Evolutionary conservation across 2,329 filamentous ascomycete genomes (phyloP).

Genomic region (Monilinia laxa): DNA sequence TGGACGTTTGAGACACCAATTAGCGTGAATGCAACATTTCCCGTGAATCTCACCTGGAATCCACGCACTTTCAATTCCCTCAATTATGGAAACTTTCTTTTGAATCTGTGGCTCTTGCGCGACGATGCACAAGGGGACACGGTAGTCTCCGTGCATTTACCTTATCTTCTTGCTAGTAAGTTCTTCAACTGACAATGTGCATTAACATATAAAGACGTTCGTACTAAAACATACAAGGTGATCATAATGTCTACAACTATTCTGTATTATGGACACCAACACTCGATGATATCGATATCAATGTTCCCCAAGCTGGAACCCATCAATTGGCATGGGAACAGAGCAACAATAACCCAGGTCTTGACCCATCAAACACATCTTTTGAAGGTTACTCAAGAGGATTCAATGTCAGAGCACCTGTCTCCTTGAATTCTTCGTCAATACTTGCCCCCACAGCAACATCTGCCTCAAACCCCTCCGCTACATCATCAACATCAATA

Average conservation of each 20-base stretch:
- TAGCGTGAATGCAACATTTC: background rate
- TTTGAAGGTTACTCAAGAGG: background rate
- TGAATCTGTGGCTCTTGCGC: constrained; percentile 17
- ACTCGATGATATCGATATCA: constrained; percentile 5
- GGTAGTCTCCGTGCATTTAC: background rate
- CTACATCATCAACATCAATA: background rate
- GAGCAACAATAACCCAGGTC: background rate
- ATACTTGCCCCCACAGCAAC: no score
- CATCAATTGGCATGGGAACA: constrained; percentile 11
- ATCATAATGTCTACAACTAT: constrained; percentile 1
- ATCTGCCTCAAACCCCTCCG: background rate
- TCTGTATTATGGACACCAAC: constrained; percentile 4
- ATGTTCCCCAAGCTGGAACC: background rate
- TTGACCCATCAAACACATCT: background rate
- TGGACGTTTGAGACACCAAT: constrained; percentile 13
- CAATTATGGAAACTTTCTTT: constrained; percentile 5
- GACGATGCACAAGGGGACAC: background rate
- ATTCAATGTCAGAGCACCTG: background rate
- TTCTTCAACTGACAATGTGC: background rate
- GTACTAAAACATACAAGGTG: background rate
- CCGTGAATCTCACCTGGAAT: constrained; percentile 1
- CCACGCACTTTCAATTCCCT: background rate
- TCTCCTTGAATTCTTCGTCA: background rate
- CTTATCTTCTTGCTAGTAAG: constrained; percentile 7
- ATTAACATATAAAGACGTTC: background rate